Conservation (phyloP, 176 grass and related monocot genomes). For the Ensete ventricosum region DNA sequence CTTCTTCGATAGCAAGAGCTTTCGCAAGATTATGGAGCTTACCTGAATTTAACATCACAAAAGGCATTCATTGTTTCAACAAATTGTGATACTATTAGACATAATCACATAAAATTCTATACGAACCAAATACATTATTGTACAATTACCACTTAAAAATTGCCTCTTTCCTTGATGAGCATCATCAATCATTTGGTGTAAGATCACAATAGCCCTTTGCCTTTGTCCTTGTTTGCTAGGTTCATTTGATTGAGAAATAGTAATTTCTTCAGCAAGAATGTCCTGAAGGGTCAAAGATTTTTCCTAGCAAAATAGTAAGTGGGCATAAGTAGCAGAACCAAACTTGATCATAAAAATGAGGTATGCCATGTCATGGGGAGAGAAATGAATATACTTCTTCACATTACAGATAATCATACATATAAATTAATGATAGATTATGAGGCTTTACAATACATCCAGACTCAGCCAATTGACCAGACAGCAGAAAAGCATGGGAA, state of each 20-base stretch:
- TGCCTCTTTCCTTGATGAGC: slow-evolving; percentile 89
- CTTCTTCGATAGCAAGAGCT: slow-evolving; percentile 78
- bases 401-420: background rate
- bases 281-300: slow-evolving; percentile 54
- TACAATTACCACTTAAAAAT: slow-evolving; percentile 75
- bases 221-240: slow-evolving; percentile 79
- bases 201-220: slow-evolving; percentile 80
- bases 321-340: background rate
- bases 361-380: too few species aligned
- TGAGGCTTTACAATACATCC: background rate
- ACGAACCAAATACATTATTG: background rate
- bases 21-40: slow-evolving; percentile 98
- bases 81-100: background rate
- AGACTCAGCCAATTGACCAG: background rate
- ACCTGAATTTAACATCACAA: slow-evolving; percentile 41
- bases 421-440: background rate
- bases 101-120: background rate
- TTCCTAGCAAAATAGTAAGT: slow-evolving; percentile 44
- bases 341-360: background rate
- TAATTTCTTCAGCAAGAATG: slow-evolving; percentile 41
- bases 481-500: background rate
- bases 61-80: background rate
- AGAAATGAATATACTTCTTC: too few species aligned
- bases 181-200: slow-evolving; percentile 96
- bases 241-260: slow-evolving; percentile 51